phyloP scores from a whole-genome alignment of 495 filamentous ascomycete species.

The Pseudomonodictys pantanalensis region DNA sequence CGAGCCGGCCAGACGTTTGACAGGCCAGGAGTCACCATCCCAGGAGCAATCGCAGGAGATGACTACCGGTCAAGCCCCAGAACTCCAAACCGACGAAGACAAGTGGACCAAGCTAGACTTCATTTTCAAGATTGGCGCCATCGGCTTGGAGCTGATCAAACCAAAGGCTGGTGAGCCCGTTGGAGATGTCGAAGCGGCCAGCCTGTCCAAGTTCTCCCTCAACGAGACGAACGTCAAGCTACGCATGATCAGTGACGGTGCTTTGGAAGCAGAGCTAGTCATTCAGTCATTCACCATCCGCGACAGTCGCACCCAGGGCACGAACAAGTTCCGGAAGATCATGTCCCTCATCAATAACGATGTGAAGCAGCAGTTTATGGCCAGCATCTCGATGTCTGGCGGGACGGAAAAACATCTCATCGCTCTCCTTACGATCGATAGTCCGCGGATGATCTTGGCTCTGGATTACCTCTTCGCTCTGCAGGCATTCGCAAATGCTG shows the following conservation, averaged over 20 bases:
- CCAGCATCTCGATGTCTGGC: conserved; percentile 86
- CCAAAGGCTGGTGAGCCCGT: conserved; percentile 71
- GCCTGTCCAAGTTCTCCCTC: conserved; percentile 87
- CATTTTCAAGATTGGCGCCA: conserved; percentile 80
- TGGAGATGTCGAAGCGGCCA: conserved; percentile 72
- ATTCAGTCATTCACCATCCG: conserved; percentile 93
- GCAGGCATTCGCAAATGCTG: conserved; percentile 71
- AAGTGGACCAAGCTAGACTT: conserved; percentile 93
- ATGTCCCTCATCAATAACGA: conserved; percentile 95
- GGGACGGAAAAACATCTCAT: conserved; percentile 80
- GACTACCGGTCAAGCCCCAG: conserved; percentile 59
- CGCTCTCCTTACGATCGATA: conserved; percentile 91
- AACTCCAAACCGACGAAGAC: conserved; percentile 60
- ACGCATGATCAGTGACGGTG: conserved; percentile 90
- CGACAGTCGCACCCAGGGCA: conserved; percentile 79
- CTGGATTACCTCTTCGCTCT: conserved; percentile 92
- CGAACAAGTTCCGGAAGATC: conserved; percentile 95
- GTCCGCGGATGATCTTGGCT: conserved; percentile 89
- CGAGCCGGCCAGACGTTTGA: conserved; percentile 48
- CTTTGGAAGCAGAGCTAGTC: conserved; percentile 87
- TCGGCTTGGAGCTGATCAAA: conserved; percentile 84
- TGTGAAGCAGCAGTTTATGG: conserved; percentile 96
- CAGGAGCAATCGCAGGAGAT: conserved; percentile 38
- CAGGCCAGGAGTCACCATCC: conserved; percentile 32
- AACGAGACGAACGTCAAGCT: conserved; percentile 89